These are phyloP conservation scores for Mucor racemosus DNA, from an alignment of 371 early-diverging fungal species.

Conservation along the genomic window DNA sequence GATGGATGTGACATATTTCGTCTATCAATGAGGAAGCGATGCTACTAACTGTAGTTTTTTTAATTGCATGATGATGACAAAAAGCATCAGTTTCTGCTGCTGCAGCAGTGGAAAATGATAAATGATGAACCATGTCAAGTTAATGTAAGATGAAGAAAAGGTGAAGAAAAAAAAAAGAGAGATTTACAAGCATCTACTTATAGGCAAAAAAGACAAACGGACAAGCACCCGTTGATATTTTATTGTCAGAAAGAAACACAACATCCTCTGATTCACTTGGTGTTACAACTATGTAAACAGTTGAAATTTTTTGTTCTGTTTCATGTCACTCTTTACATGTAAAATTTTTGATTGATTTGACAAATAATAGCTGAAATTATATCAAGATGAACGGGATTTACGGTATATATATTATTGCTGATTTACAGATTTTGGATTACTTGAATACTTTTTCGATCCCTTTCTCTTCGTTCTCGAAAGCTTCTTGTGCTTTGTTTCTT, in stretches of 20 bases:
- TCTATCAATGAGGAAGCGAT: constrained; percentile 15
- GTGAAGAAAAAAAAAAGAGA: neutral
- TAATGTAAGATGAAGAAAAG: neutral
- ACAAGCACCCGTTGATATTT: neutral
- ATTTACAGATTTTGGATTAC: neutral
- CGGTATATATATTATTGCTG: neutral
- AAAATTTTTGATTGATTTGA: neutral
- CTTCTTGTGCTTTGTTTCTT: constrained; percentile 56
- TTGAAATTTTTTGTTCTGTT: neutral
- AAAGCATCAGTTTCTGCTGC: neutral
- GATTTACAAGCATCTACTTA: neutral
- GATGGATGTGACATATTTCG: constrained; percentile 30
- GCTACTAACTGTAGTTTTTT: neutral
- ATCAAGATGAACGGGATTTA: neutral
- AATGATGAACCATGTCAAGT: constrained; percentile 11
- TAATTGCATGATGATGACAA: constrained; percentile 4
- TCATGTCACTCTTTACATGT: neutral
- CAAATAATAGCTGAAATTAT: neutral
- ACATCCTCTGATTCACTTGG: constrained; percentile 6
- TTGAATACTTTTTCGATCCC: constrained; percentile 49
- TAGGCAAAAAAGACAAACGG: neutral
- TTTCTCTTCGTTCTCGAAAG: constrained; percentile 53
- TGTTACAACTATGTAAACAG: constrained; percentile 2
- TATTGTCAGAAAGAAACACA: constrained; percentile 8
- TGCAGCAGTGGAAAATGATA: neutral